Evolutionary conservation across 352 stramenopile species (phyloP).

Genomic region (Phytophthora nicotianae): DNA sequence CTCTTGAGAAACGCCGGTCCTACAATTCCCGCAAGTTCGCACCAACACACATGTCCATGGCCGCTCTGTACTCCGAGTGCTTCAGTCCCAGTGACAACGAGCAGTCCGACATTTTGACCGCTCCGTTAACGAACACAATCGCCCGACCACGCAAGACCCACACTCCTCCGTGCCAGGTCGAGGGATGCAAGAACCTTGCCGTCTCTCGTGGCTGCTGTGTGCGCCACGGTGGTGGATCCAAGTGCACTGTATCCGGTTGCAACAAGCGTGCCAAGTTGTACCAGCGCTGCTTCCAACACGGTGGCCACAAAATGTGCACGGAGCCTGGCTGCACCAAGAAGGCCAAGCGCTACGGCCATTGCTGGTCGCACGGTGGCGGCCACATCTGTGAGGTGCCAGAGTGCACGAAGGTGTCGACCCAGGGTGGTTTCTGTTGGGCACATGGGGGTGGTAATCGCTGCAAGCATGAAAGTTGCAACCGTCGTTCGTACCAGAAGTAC

Average conservation of each 20-base stretch:
- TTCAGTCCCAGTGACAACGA: conserved; percentile 31
- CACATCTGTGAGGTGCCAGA: conserved; percentile 62
- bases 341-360: conserved; percentile 74
- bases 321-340: conserved; percentile 63
- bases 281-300: conserved; percentile 73
- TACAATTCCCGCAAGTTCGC: conserved; percentile 8
- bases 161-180: conserved; percentile 61
- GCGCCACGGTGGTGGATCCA: conserved; percentile 56
- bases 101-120: conserved; percentile 13
- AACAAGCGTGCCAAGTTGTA: conserved; percentile 69
- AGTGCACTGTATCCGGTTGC: conserved; percentile 52
- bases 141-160: conserved; percentile 34
- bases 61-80: conserved; percentile 25
- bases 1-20: conserved; percentile 32
- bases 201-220: conserved; percentile 60
- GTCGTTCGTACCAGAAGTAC: conserved; percentile 72
- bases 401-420: conserved; percentile 69
- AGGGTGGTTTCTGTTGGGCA: conserved; percentile 75
- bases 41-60: conserved; percentile 32
- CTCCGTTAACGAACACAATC: background rate
- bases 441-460: conserved; percentile 74
- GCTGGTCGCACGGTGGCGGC: conserved; percentile 71
- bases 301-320: conserved; percentile 72
- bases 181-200: conserved; percentile 63
- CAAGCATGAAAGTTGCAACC: conserved; percentile 59